phyloP scores from a whole-genome alignment of 2,329 filamentous ascomycete genomes.

The Trichoderma semiorbis region DNA sequence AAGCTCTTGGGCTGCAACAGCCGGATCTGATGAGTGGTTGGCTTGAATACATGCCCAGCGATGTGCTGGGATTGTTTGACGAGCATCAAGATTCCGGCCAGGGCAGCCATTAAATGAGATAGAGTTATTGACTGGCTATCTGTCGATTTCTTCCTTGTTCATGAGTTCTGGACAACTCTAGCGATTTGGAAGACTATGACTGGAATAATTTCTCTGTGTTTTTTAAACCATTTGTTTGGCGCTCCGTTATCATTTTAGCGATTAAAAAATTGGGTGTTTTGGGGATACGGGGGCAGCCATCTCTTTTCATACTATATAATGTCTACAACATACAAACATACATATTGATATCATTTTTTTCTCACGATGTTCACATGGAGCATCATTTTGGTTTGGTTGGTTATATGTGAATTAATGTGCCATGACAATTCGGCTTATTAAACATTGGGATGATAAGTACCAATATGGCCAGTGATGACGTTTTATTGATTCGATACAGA shows the following conservation, averaged over 20 bases:
- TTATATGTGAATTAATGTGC: not conserved
- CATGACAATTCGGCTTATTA: not conserved
- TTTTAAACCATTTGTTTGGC: not conserved
- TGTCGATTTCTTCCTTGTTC: not conserved
- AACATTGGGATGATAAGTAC: not conserved
- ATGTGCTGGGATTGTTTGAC: slow-evolving; percentile 57
- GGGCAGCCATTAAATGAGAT: not conserved
- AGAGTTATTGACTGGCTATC: not conserved
- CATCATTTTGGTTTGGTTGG: not conserved
- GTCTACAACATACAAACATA: not conserved
- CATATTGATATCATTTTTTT: not conserved
- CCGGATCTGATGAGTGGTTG: slow-evolving; percentile 67
- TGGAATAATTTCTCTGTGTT: not conserved
- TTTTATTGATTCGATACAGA: not conserved
- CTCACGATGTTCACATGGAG: not conserved
- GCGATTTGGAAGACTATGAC: not conserved
- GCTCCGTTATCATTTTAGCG: not conserved
- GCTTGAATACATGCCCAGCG: slow-evolving; percentile 69
- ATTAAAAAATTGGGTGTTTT: not conserved
- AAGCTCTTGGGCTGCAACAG: slow-evolving; percentile 52
- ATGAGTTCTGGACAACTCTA: not conserved
- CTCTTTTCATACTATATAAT: not conserved
- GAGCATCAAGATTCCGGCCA: slow-evolving; percentile 32
- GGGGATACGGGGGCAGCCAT: not conserved
- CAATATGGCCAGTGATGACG: not conserved